Evolutionary conservation across 2,329 filamentous ascomycete genomes (phyloP), one percentile per base, ranked within the genome.

Genomic region (Dryadomyces quercus-mongolicae): DNA sequence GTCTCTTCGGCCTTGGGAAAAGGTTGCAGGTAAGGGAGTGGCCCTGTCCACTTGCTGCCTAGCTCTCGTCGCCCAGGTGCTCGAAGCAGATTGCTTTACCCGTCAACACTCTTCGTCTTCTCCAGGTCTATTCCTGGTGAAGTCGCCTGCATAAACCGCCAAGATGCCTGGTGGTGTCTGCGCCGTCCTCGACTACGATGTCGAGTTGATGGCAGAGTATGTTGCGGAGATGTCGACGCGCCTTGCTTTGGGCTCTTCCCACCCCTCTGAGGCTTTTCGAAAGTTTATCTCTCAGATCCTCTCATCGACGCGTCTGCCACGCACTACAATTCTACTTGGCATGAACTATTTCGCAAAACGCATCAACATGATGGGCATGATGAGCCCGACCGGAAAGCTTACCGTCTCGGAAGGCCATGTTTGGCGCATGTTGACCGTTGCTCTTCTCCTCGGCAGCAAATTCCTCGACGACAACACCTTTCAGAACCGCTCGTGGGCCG

Each of bases 381-480:
- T 63, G 42, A 73, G 73, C 10, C 72, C 51, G 36, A 55, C 48
- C 22, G 48, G 52, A 1, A 60, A 78, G 42, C 83, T 79, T 62
- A 75, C 73, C 57, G 72, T 78, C 44, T 80, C 74, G 54, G 79
- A 82, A 61, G 85, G 85, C 46, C 84, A 93, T 65, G 79, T 94
- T 54, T 95, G 92, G 77, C 86, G 89, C 57, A 85, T 94, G 73
- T 77, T 95, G 59, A 95, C 90, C 7, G 86, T 92, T 42, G 82
- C 86, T 8, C 74, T 96, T 55, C 78, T 96, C 52, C 76, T 96
- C 53, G 91, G 89, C 57, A 95, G 89, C 81, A 96, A 96, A 73
- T 96, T 95, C 64, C 75, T 95, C 60, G 91, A 96, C 64, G 91
- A 95, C 75, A 95, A 95, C 71, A 96, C 91, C 6, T 96, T 96